Evolutionary conservation across 1,284 basidiomycete species (phyloP), one percentile per base, ranked within the genome.

Genomic region (Boletus semigastroideus): DNA sequence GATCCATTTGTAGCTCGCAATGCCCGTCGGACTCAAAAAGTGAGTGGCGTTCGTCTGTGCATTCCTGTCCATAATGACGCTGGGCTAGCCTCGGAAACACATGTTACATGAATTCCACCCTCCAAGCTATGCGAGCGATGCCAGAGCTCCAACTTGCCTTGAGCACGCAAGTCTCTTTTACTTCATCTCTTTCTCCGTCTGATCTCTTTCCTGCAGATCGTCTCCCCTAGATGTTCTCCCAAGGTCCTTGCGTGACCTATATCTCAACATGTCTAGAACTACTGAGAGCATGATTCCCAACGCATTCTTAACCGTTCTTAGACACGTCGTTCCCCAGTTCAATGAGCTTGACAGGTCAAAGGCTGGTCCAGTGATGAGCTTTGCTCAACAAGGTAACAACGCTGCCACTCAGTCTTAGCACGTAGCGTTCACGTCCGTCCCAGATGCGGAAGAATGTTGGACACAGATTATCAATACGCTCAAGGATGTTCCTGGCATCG

Each of bases 361-460:
- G 58, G 63, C 58, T 67, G 80, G 75, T 4, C 58, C 73, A 52
- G 59, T 67, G 44, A 65, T 64, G 2, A 78, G 78, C 7, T 96
- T 85, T 63, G 87, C 94, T 2, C 96, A 98, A 70, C 96, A 98
- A 78, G 90, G 90, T 87, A 54, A 25, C 64, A 53, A n/a, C 51
- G 34, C 22, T 25, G 10, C 10, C 30, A 0, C 5, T 17, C 9
- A 31, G 46, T 11, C 2, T 22, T 30, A 19, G 7, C 20, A 11
- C 11, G 22, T 16, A 11, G 27, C 42, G 16, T 38, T 61, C 20
- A 68, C 20, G 1, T 31, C 27, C 37, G 0, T 34, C n/a, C 11
- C 54, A 92, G 96, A 99, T 67, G 96, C 96, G 13, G 96, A 98
- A 66, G 96, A 99, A 70, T 97, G 92, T 55, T 98, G 92, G 81